Evolutionary conservation across 208 protist species (phyloP), one percentile per base, ranked within the genome.

Genomic region (Leishmania amazonensis): DNA sequence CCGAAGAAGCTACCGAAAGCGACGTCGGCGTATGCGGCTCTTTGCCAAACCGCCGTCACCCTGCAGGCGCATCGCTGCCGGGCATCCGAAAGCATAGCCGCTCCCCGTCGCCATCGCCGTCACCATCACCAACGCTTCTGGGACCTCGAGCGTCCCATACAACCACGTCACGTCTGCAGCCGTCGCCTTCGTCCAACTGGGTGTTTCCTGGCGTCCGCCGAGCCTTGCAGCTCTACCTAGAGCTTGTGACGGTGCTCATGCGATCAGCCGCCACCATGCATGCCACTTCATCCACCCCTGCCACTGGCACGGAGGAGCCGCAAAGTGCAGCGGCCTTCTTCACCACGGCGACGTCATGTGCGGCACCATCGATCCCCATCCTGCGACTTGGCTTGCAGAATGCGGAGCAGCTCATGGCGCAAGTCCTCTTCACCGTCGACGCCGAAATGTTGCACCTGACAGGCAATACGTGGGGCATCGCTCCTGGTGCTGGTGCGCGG

Each of bases 161-260:
- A 4, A 9, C 51, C 42, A 21, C 72, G 31, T 53, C 53, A 8
- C 49, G 3, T 58, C 73, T 53, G 64, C 35, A 28, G 38, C 58
- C 58, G 58, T 80, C 68, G 38, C 73, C 57, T 15, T 81, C 75
- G 28, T 76, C 71, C 74, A 76, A 79, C 38, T 89, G 85, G 85
- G 60, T 89, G 19, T 40, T 80, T 35, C 64, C 75, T 17, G 85
- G 85, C 40, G 79, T 89, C 19, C 85, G 81, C 28, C 42, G 38
- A 15, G 77, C 67, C 62, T 78, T 88, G n/a, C 81, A 84, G 42
- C 81, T 88, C 11, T 83, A 85, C 78, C 13, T 85, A 58, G 77
- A 78, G 58, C 70, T 85, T 38, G 40, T 53, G 72, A 85, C 73
- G 72, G 72, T 78, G 62, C 62, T 79, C 35, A 81, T 85, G 71